phyloP scores from a whole-genome alignment of 768 basidiomycete genomes.

The Calocybe gangraenosa region DNA sequence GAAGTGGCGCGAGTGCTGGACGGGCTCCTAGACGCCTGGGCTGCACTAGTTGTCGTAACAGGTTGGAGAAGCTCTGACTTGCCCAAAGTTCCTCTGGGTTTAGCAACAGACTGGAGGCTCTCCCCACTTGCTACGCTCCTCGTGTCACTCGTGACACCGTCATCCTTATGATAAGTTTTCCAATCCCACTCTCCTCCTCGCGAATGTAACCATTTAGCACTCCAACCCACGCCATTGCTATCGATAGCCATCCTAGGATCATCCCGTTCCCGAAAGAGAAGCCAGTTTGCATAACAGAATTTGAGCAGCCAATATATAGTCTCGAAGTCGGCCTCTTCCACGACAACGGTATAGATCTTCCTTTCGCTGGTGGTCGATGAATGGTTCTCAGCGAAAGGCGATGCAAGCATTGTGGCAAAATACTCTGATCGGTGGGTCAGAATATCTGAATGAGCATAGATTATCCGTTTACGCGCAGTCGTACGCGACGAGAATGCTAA shows the following conservation, averaged over 20 bases:
- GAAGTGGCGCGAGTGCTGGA: slow-evolving; percentile 5
- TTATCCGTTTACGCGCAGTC: slow-evolving; percentile 63
- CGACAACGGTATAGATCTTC: slow-evolving; percentile 60
- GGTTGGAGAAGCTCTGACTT: slow-evolving; percentile 26
- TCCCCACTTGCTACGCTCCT: slow-evolving; percentile 52
- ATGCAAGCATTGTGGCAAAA: slow-evolving; percentile 70
- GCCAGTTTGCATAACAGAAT: slow-evolving; percentile 73
- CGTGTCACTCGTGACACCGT: slow-evolving; percentile 27
- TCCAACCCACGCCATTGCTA: slow-evolving; percentile 65
- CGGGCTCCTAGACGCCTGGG: slow-evolving; percentile 16
- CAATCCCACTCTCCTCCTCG: slow-evolving; percentile 64
- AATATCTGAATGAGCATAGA: slow-evolving; percentile 80
- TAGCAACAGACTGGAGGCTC: slow-evolving; percentile 29
- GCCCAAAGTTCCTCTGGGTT: slow-evolving; percentile 23
- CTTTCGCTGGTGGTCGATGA: slow-evolving; percentile 39
- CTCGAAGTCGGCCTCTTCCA: slow-evolving; percentile 75
- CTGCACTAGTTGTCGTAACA: slow-evolving; percentile 14
- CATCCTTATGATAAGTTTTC: slow-evolving; percentile 53
- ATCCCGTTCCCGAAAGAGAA: slow-evolving; percentile 64
- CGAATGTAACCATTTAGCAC: slow-evolving; percentile 49
- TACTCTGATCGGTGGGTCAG: slow-evolving; percentile 73
- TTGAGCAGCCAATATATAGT: slow-evolving; percentile 79
- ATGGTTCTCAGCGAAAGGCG: slow-evolving; percentile 61
- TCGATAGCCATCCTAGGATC: slow-evolving; percentile 67
- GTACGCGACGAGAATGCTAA: slow-evolving; percentile 39